A percentile compares a stretch with the other conserved stretches of the same genome.
These are phyloP conservation scores for Agastache rugosa DNA, from an alignment of 257 asterid genomes.

Conservation along the genomic window DNA sequence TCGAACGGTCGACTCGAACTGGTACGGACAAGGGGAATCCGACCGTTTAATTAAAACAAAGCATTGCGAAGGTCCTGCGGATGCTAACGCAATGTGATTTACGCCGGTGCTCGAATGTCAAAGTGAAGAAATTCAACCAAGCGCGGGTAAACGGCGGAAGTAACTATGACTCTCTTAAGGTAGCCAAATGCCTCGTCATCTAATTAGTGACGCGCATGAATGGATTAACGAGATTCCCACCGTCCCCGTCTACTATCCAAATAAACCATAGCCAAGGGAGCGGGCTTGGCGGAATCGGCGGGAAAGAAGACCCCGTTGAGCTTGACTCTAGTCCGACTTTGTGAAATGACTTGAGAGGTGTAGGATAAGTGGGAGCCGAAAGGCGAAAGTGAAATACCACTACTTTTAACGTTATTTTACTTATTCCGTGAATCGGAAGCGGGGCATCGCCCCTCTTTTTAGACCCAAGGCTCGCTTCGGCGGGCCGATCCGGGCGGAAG, in stretches of 20 bases:
- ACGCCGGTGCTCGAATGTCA: too few species aligned
- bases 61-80: background rate
- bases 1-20: slow-evolving; percentile 7
- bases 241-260: background rate
- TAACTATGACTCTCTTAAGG: slow-evolving; percentile 63
- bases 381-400: slow-evolving; percentile 79
- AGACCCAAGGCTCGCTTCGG: slow-evolving; percentile 65
- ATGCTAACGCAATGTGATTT: slow-evolving; percentile 1
- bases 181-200: slow-evolving; percentile 85
- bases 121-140: too few species aligned
- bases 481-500: slow-evolving; percentile 62
- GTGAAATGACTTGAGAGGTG: slow-evolving; percentile 40
- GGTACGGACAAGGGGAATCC: background rate
- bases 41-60: background rate
- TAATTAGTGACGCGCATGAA: slow-evolving; percentile 36
- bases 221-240: background rate
- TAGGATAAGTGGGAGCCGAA: slow-evolving; percentile 22
- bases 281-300: slow-evolving; percentile 3
- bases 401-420: slow-evolving; percentile 88
- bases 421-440: slow-evolving; percentile 79
- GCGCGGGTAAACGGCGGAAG: slow-evolving; percentile 50
- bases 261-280: too few species aligned
- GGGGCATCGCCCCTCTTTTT: slow-evolving; percentile 70
- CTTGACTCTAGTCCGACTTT: slow-evolving; percentile 55
- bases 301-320: slow-evolving; percentile 80